Conservation (phyloP, 179 eudicot species). For the Spinacia oleracea region DNA sequence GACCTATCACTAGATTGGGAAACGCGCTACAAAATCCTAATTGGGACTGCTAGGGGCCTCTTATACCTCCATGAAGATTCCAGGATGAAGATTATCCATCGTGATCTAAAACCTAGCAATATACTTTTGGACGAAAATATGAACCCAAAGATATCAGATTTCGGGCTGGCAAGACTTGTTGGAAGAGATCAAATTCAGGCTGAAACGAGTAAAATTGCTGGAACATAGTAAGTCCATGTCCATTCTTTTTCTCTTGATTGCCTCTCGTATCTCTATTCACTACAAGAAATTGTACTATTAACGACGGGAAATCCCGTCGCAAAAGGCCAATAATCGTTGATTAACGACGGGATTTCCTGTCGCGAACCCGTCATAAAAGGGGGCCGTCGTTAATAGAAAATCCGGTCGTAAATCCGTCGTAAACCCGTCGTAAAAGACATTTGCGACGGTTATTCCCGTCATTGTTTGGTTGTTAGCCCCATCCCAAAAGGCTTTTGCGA, state of each 20-base stretch:
- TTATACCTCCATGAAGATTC: constrained; percentile 56
- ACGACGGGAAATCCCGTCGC: too few species aligned
- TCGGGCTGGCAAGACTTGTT: constrained; percentile 48
- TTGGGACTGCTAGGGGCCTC: constrained; percentile 43
- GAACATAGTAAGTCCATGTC: constrained; percentile 54
- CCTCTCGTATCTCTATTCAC: background rate
- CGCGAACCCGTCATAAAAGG: too few species aligned
- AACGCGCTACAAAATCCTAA: constrained; percentile 34
- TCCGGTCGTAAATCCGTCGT: too few species aligned
- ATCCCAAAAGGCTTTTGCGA: too few species aligned
- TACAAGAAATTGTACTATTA: too few species aligned
- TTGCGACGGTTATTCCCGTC: too few species aligned
- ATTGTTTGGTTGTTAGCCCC: too few species aligned
- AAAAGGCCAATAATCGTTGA: too few species aligned
- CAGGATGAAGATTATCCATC: constrained; percentile 40
- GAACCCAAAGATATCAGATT: constrained; percentile 54
- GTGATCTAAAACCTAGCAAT: constrained; percentile 50
- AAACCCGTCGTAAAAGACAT: too few species aligned
- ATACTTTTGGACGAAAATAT: constrained; percentile 32
- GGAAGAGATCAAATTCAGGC: constrained; percentile 40
- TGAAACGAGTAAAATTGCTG: constrained; percentile 46
- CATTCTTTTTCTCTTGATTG: too few species aligned
- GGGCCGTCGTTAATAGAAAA: too few species aligned
- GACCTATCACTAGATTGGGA: constrained; percentile 34
- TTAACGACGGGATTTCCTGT: too few species aligned